These are phyloP conservation scores for Dichotomopilus funicola DNA, from an alignment of 2,329 filamentous ascomycete species.

Conservation along the genomic window DNA sequence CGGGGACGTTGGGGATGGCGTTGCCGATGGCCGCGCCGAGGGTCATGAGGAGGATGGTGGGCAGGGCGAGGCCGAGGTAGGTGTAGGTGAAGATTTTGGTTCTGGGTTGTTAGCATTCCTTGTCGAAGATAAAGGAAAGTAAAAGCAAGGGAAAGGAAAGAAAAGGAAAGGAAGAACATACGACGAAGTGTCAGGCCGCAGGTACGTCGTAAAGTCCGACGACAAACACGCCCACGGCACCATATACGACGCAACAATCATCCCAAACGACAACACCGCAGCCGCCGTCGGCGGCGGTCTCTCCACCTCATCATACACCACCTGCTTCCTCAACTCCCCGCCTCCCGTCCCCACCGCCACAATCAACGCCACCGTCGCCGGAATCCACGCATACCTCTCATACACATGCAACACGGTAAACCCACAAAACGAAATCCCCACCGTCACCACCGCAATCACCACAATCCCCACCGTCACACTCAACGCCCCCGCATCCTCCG, in stretches of 20 bases:
- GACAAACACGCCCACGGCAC: slow-evolving; percentile 55
- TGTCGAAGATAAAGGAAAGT: not conserved
- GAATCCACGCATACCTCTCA: slow-evolving; percentile 52
- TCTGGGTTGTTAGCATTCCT: not conserved
- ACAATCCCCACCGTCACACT: slow-evolving; percentile 53
- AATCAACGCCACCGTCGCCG: slow-evolving; percentile 47
- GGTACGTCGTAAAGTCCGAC: slow-evolving; percentile 56
- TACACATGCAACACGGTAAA: slow-evolving; percentile 52
- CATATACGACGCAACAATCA: slow-evolving; percentile 57
- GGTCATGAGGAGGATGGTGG: slow-evolving; percentile 53
- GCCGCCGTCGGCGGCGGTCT: slow-evolving; percentile 36
- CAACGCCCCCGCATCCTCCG: slow-evolving; percentile 35
- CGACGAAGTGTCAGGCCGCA: slow-evolving; percentile 48
- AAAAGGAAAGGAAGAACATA: slow-evolving; percentile 26
- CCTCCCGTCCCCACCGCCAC: slow-evolving; percentile 51
- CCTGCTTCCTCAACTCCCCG: slow-evolving; percentile 42
- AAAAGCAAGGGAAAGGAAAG: slow-evolving; percentile 6
- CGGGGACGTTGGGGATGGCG: slow-evolving; percentile 46
- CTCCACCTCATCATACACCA: slow-evolving; percentile 25
- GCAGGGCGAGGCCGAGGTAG: slow-evolving; percentile 48
- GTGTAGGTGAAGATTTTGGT: slow-evolving; percentile 46
- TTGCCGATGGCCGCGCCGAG: slow-evolving; percentile 60
- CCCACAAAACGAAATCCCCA: slow-evolving; percentile 57
- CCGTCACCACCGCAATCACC: slow-evolving; percentile 49
- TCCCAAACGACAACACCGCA: slow-evolving; percentile 49